Evolutionary conservation across 148 eudicot species (phyloP), one percentile per base, ranked within the genome.

Genomic region (Linanthus parryae): DNA sequence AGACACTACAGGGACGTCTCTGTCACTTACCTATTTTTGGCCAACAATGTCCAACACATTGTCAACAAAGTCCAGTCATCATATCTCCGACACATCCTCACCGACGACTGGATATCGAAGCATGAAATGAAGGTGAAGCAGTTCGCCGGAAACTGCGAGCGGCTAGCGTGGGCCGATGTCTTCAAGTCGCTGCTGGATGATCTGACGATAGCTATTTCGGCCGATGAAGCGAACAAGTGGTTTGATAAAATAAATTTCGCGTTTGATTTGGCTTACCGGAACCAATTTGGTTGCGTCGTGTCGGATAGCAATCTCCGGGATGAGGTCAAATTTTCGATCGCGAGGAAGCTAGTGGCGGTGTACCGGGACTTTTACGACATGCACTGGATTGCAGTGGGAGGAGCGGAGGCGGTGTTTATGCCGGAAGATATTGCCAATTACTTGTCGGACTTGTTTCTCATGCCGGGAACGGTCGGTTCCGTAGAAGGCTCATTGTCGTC

Each of bases 161-260:
- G 84, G 49, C 52, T 66, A 10, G 85, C 73, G n/a, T 89, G 97
- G 97, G 60, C 71, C 26, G 58, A 67, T 42, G 82, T 85, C 19
- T 58, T 77, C 41, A 31, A 67, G 0, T 37, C 71, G 0, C 14
- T 82, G 8, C 75, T 72, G 8, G 26, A 56, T 14, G 70, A 79
- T 61, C 64, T 69, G 7, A 54, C 69, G 47, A 64, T 65, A 7
- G 73, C 50, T 38, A 57, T 57, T 3, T 43, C 78, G 0, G 19
- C 56, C 0, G 80, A 61, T 0, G 52, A 79, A 61, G 84, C 57
- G 1, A 80, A 63, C 48, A 83, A 80, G 2, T 23, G 56, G 18
- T 80, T 85, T 54, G 64, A 34, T 66, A 78, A 54, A 40, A 79
- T 89, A 17, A 85, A 78, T 38, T 20, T 14, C 2, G 61, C 62